phyloP scores from a whole-genome alignment of 2,329 filamentous ascomycete genomes.

The Daldinia eschscholtzii region DNA sequence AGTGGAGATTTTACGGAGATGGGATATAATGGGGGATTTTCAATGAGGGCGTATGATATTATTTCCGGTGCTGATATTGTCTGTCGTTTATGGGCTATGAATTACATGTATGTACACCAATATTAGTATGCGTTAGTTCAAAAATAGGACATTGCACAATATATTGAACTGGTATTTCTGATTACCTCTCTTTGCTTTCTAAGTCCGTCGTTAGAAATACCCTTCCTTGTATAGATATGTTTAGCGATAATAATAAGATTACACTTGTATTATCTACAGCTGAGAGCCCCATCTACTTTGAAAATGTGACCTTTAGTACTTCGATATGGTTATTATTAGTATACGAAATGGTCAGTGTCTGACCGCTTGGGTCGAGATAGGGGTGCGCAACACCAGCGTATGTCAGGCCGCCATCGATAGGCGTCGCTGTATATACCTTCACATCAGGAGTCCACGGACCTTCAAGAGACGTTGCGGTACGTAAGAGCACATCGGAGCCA shows the following conservation, averaged over 20 bases:
- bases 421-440: slow-evolving; percentile 52
- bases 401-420: slow-evolving; percentile 53
- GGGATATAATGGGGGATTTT: slow-evolving; percentile 18
- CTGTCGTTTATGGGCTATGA: not conserved
- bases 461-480: slow-evolving; percentile 51
- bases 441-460: slow-evolving; percentile 56
- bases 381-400: slow-evolving; percentile 57
- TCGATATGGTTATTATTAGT: slow-evolving; percentile 46
- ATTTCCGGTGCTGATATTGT: not conserved
- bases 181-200: not conserved
- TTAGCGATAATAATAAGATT: not conserved
- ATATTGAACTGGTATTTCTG: not conserved
- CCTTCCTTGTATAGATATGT: not conserved
- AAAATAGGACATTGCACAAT: not conserved
- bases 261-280: not conserved
- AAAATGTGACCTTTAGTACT: not conserved
- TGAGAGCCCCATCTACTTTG: not conserved
- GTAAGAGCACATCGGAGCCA: slow-evolving; percentile 40
- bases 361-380: slow-evolving; percentile 54
- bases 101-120: not conserved
- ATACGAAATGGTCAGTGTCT: slow-evolving; percentile 55
- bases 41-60: not conserved
- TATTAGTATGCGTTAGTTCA: not conserved
- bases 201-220: not conserved
- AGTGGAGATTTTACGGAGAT: slow-evolving; percentile 64